Evolutionary conservation across 2,329 filamentous ascomycete species (phyloP).

Genomic region (Talaromyces amestolkiae): DNA sequence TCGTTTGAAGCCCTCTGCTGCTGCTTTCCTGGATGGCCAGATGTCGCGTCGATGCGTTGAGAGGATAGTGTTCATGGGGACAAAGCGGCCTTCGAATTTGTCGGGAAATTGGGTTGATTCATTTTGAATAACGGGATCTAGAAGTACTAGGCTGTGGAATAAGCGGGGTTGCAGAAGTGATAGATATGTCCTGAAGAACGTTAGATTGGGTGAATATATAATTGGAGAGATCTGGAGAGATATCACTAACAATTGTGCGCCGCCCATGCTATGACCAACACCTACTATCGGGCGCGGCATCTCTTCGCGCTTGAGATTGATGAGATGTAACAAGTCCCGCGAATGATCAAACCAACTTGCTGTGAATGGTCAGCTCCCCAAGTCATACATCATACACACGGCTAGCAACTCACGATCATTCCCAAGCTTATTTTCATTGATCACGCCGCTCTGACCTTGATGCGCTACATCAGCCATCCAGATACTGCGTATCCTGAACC

Average conservation of each 20-base stretch:
- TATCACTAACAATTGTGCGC: constrained; percentile 57
- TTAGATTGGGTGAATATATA: background rate
- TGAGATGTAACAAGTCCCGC: constrained; percentile 77
- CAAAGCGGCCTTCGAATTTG: constrained; percentile 23
- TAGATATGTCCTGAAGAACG: constrained; percentile 54
- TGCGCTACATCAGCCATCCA: constrained; percentile 90
- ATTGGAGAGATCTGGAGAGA: background rate
- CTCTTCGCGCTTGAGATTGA: constrained; percentile 75
- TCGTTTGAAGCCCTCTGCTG: constrained; percentile 63
- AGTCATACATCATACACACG: background rate
- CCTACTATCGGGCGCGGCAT: constrained; percentile 82
- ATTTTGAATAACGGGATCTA: constrained; percentile 77
- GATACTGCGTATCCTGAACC: constrained; percentile 72
- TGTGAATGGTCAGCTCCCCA: constrained; percentile 33
- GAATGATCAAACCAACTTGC: constrained; percentile 83
- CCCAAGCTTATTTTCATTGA: constrained; percentile 74
- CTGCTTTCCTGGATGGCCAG: constrained; percentile 75
- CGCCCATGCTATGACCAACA: constrained; percentile 88
- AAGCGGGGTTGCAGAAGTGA: constrained; percentile 77
- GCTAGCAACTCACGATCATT: constrained; percentile 72
- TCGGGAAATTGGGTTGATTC: constrained; percentile 41
- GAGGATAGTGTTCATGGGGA: constrained; percentile 45
- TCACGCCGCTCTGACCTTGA: constrained; percentile 72
- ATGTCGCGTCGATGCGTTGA: constrained; percentile 72
- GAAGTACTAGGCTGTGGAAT: constrained; percentile 68